Base-by-base conservation (phyloP, 371 early-diverging fungal species). In the Rhizoclosmatium hyalinum region DNA sequence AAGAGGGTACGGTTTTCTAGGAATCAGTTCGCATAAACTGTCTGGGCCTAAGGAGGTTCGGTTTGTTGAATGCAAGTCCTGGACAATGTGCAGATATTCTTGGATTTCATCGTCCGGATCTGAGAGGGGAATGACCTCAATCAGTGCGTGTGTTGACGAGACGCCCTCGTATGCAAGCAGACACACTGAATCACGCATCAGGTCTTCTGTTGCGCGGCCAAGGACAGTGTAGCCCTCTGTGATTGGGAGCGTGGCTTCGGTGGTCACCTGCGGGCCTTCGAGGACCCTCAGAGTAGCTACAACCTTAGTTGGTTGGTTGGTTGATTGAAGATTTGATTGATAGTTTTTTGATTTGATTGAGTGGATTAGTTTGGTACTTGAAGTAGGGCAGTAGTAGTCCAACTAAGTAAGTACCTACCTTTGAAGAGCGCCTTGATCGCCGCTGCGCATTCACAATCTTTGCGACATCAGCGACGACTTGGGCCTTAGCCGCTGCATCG, bases 41-140 rank as follows among this genome's bases (percentile, higher is more conserved):
- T 24, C 43, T 1, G 10, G 32, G 3, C 83, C 83, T 4, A 82
- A 32, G 5, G 12, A 41, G 2, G 77, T 78, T 2, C 81, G 80
- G 68, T 82, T 83, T 32, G 82, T 82, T 12, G 84, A 82, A 3
- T 66, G 53, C 43, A 83, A 68, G 69, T 85, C 86, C 63, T 83
- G 80, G 45, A 85, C 73, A 73, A 85, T 83, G 55, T 81, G 82
- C 54, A 76, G 76, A 41, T 41, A 41, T 43, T 45, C 41, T 19
- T 5, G 5, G n/a, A 41, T 17, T n/a, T 19, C 14, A 10, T 5
- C 41, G 44, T 4, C 41, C 10, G 64, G 21, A 41, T 41, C 46
- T 42, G 64, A 64, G 10, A 64, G 24, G 6, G n/a, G 24, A 42
- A 19, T n/a, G 24, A 64, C 32, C 43, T 64, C 64, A 6, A 64